Base-by-base conservation (phyloP, 1,284 basidiomycete genomes). In the Polyporus tsugae region DNA sequence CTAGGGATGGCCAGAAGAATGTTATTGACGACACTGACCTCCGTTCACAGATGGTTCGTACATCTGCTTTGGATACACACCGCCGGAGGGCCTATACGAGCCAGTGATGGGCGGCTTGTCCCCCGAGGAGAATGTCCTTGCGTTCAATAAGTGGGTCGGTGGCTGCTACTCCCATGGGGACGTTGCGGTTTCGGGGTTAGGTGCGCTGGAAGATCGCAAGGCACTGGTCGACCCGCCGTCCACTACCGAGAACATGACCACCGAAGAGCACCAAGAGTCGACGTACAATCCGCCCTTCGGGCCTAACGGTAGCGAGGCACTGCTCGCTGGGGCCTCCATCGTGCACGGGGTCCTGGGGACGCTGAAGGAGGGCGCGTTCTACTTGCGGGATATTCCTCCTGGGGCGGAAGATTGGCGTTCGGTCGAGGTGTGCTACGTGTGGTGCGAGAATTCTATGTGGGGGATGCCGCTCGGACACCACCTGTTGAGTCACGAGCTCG, bases 161-260 rank as follows among this genome's bases (percentile, higher is more conserved):
- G 67, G 65, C 2, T 71, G 69, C 65, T 71, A 59, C 39, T 29
- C 36, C 1, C 67, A 71, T 22, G 65, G 67, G 11, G 63, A 63
- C 58, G 33, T 52, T 19, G 44, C 44, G 9, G 13, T 58, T 19
- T 29, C 35, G 55, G 55, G 55, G 36, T 11, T 57, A 6, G 29
- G 33, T 41, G 36, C 55, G 9, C 69, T 74, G 60, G 71, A 74
- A 57, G 60, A 55, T 22, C 71, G 73, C 36, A 65, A 60, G 1
- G 66, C 67, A 0, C 62, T 68, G 11, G 36, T 29, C 17, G 36
- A 62, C 22, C 73, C 71, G 13, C 63, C 55, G 10, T 68, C 73
- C 33, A 72, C 66, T 6, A 57, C 71, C 33, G 41, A 62, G 22
- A 68, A 62, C 13, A 46, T 74, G 46, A 39, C 64, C 19, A 66